Base-by-base conservation (phyloP, 2,329 filamentous ascomycete genomes). In the Corniculantispora saksenae region DNA sequence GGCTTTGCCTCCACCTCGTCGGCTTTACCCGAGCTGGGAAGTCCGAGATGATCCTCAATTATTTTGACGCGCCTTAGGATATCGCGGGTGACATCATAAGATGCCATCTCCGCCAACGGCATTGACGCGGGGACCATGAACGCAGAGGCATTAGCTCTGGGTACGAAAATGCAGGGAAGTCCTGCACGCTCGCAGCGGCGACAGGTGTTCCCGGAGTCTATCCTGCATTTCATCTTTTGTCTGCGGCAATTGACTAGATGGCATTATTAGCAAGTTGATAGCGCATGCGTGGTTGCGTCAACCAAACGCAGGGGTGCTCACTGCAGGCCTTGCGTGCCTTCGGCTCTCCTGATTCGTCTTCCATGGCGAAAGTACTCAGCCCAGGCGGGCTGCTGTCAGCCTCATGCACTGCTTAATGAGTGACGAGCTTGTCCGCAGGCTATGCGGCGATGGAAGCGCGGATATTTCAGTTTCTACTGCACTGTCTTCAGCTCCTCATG, bases 131-230 rank as follows among this genome's bases (percentile, higher is more conserved):
- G 60, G 3, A 45, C 19, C 59, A 57, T 23, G 38, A 66, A 58
- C 0, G 64, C 64, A 66, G 75, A 64, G 69, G 78, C 77, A 67
- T 80, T 79, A 51, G 76, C 77, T 48, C 77, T 72, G 13, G 78
- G 78, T 38, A 78, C 76, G 64, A 79, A 79, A 15, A 79, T 71
- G 67, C 78, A 80, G 25, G 76, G 74, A 12, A 76, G 71, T n/a
- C 75, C 75, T 6, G 72, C 71, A 10, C 74, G 72, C 21, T 72
- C 64, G 63, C 75, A 78, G 65, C 76, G 71, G 21, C 76, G 74
- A 67, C 76, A 78, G 0, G 72, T 72, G 19, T 72, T 70, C 27
- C 75, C 73, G 8, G 71, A 69, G 19, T 78, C 76, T 23, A 78
- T 73, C 48, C 73, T 72, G 65, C 77, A 79, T 69, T 76, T 77